Conservation (phyloP, 1,139 yeast genomes). For the Debaryomyces psychrophilus region DNA sequence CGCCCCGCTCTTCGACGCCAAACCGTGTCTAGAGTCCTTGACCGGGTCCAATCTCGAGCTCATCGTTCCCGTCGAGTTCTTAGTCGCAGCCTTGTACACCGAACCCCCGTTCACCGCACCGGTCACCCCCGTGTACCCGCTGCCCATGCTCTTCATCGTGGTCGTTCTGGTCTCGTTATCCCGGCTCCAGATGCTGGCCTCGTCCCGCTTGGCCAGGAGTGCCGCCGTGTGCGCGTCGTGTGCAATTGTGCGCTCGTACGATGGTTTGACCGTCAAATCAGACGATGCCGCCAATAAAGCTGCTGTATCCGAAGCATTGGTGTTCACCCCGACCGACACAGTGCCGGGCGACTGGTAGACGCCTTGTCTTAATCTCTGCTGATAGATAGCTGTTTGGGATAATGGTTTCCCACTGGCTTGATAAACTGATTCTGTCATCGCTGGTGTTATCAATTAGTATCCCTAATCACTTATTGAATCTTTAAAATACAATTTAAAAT, state of each 20-base stretch:
- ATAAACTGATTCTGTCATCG: conserved; percentile 54
- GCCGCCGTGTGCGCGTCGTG: conserved; percentile 72
- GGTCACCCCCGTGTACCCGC: conserved; percentile 36
- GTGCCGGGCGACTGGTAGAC: conserved; percentile 70
- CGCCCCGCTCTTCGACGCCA: conserved; percentile 36
- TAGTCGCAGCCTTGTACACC: conserved; percentile 46
- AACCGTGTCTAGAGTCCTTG: conserved; percentile 48
- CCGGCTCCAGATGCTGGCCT: conserved; percentile 48
- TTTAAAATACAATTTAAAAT: conserved; percentile 2
- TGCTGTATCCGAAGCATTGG: conserved; percentile 73
- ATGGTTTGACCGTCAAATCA: conserved; percentile 62
- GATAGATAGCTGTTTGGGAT: conserved; percentile 74
- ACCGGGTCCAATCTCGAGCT: conserved; percentile 53
- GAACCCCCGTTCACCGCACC: conserved; percentile 39
- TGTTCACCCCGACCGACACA: conserved; percentile 69
- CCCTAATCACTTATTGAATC: background rate
- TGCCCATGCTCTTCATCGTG: conserved; percentile 4
- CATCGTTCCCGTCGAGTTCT: conserved; percentile 48
- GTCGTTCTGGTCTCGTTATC: conserved; percentile 47
- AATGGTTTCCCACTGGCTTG: conserved; percentile 71
- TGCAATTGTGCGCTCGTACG: conserved; percentile 64
- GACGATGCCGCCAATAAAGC: conserved; percentile 72
- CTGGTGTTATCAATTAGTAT: conserved; percentile 2
- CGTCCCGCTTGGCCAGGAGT: conserved; percentile 52
- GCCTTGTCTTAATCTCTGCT: conserved; percentile 77